Base-by-base conservation (phyloP, 2,329 filamentous ascomycete genomes). In the Nigrospora oryzae region DNA sequence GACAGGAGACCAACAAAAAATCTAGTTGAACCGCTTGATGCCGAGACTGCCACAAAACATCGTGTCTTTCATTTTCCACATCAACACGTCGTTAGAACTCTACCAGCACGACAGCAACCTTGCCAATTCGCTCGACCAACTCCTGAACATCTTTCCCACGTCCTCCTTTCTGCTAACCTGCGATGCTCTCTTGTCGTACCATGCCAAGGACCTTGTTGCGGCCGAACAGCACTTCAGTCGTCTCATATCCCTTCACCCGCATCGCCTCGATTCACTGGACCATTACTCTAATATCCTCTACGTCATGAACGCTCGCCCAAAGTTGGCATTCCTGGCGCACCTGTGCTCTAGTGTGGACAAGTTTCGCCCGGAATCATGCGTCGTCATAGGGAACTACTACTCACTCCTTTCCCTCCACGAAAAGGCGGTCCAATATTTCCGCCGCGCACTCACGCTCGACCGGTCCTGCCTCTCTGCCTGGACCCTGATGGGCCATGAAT, bases 401-500 rank as follows among this genome's bases (percentile, higher is more conserved):
- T 94, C 89, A 0, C 70, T 96, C 1, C 82, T 95, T 49, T 95
- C 90, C 0, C 84, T 94, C 62, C 93, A 98, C 62, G 93, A 98
- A 63, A 98, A 98, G 61, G 91, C 93, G 0, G 90, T 98, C 43
- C 89, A 96, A 68, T 97, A 97, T 65, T 98, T 98, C 70, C 85
- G 93, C 4, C 84, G 93, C 17, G 93, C 93, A 0, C 68, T 98
- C 16, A 94, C 89, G 0, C 73, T 98, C 0, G 93, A 98, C 60
- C 83, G 91, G 11, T 84, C 83, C 23, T 98, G 93, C 61, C 75
- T 96, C 14, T 94, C 89, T 0, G 93, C 93, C 2, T 98, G 93
- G 93, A 98, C 93, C 0, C 73, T 98, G 1, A 97, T 98, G 91
- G 93, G 93, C 1, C 93, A 98, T 63, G 93, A 98, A 63, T 98